Percentiles rank a stretch among this genome's conserved stretches.
Evolutionary conservation across 1,284 basidiomycete genomes (phyloP).

Genomic region (Somion occarium): DNA sequence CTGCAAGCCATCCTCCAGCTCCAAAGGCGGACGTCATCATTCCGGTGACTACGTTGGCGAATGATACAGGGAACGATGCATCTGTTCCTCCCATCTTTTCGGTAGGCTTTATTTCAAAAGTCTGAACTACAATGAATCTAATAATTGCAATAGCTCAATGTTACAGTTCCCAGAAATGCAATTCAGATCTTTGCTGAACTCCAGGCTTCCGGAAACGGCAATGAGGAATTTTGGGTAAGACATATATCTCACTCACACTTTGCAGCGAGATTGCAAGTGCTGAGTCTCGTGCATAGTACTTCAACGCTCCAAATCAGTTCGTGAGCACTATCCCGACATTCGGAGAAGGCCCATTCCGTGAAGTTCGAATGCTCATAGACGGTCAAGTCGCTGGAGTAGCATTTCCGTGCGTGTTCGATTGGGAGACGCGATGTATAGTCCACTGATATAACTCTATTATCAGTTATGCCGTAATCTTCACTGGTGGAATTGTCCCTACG

Average conservation of each 20-base stretch:
- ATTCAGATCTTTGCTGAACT: conserved; percentile 68
- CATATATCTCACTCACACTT: not conserved
- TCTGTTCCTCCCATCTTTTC: conserved; percentile 72
- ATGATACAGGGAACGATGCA: conserved; percentile 60
- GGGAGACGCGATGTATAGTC: not conserved
- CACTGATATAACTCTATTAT: not conserved
- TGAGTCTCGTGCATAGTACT: conserved; percentile 48
- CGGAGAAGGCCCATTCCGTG: conserved; percentile 71
- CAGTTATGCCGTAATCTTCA: conserved; percentile 69
- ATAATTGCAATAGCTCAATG: conserved; percentile 42
- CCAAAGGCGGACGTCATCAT: conserved; percentile 60
- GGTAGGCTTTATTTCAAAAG: conserved; percentile 32
- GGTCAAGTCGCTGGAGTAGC: conserved; percentile 68
- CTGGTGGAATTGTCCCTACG: conserved; percentile 71
- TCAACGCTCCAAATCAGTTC: conserved; percentile 62
- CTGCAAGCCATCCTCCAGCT: conserved; percentile 48
- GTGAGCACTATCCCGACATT: conserved; percentile 51
- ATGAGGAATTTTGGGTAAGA: conserved; percentile 76
- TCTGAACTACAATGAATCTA: not conserved
- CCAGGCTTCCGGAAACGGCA: conserved; percentile 66
- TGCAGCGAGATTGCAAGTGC: not conserved
- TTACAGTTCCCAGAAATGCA: conserved; percentile 65
- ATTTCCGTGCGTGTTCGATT: conserved; percentile 48
- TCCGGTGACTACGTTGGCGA: conserved; percentile 60
- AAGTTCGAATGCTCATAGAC: conserved; percentile 76